Conservation (phyloP, 768 basidiomycete genomes). For the Lentinula lateritia region DNA sequence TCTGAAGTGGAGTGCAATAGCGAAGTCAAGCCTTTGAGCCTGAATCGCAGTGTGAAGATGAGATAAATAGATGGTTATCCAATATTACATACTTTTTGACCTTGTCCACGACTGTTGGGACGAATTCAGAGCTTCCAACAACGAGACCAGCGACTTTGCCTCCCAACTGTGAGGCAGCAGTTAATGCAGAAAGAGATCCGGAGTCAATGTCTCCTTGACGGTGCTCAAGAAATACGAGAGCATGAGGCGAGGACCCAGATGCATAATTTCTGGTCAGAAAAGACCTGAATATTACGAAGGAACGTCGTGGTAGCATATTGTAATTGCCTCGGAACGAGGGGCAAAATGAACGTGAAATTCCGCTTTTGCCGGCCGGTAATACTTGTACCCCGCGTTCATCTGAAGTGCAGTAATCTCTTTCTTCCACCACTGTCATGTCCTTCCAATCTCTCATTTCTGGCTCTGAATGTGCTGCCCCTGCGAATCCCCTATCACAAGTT, state of each 20-base stretch:
- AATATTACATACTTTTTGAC: slow-evolving; percentile 64
- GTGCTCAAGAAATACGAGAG: slow-evolving; percentile 89
- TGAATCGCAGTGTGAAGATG: slow-evolving; percentile 20
- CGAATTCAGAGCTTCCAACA: slow-evolving; percentile 62
- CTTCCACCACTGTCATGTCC: slow-evolving; percentile 43
- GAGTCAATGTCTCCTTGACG: slow-evolving; percentile 76
- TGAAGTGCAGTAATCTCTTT: neutral
- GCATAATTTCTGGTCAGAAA: slow-evolving; percentile 45
- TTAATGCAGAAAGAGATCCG: slow-evolving; percentile 83
- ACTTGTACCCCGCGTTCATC: neutral
- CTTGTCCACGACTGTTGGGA: slow-evolving; percentile 60
- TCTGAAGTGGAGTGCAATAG: slow-evolving; percentile 67
- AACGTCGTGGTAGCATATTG: slow-evolving; percentile 9
- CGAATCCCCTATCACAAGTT: slow-evolving; percentile 86
- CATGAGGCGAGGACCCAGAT: slow-evolving; percentile 57
- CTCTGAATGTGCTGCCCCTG: slow-evolving; percentile 78
- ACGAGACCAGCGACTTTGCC: slow-evolving; percentile 80
- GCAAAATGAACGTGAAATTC: neutral
- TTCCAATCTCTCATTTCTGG: slow-evolving; percentile 80
- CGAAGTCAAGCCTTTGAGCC: slow-evolving; percentile 61
- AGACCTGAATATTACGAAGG: slow-evolving; percentile 10
- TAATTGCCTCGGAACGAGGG: neutral
- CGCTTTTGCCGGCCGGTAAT: slow-evolving; percentile 17
- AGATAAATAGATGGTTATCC: neutral
- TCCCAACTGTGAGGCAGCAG: slow-evolving; percentile 83